Base-by-base conservation (phyloP, 2,329 filamentous ascomycete genomes). In the Colletotrichum godetiae region DNA sequence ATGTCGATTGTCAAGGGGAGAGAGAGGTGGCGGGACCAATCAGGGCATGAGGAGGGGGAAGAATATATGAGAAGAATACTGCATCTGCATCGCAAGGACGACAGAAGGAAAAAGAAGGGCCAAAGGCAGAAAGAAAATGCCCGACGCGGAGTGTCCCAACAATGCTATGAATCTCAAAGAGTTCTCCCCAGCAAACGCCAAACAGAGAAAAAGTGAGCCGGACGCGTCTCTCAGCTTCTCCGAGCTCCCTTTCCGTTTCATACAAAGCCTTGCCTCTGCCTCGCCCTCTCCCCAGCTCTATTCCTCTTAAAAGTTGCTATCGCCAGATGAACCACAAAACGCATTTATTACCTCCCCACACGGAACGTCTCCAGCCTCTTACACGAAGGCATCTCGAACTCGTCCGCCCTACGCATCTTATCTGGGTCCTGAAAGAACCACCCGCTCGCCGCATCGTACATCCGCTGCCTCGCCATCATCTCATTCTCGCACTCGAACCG, bases 401-500 rank as follows among this genome's bases (percentile, higher is more conserved):
- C 82, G 42, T 87, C 83, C 35, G 95, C 95, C 72, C 90, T 83
- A 74, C 92, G 89, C 90, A 97, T 90, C 86, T 95, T 95, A 75
- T 92, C 92, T 65, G 91, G 87, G 78, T 98, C 95, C 68, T 92
- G 90, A 81, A 91, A 95, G 79, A 98, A 95, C 93, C 95, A 98
- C 4, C 95, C 95, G 77, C 93, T 91, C 0, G 95, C 95, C 60
- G 94, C 92, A 75, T 97, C 91, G 75, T 92, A 86, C 82, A 95
- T 86, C 75, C 91, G 87, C 79, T 91, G 88, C 82, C 92, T 89
- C 64, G 89, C 85, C 60, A 88, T 84, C 75, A 90, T 85, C 84
- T 99, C 95, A 68, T 86, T 86, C 75, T 96, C 92, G 84, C 97
- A 99, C 79, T 92, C 88, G 70, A 88, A 86, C 61, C 89, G 89